Evolutionary conservation across 2,329 filamentous ascomycete genomes (phyloP), one percentile per base, ranked within the genome.

Genomic region (Esteya vermicola): DNA sequence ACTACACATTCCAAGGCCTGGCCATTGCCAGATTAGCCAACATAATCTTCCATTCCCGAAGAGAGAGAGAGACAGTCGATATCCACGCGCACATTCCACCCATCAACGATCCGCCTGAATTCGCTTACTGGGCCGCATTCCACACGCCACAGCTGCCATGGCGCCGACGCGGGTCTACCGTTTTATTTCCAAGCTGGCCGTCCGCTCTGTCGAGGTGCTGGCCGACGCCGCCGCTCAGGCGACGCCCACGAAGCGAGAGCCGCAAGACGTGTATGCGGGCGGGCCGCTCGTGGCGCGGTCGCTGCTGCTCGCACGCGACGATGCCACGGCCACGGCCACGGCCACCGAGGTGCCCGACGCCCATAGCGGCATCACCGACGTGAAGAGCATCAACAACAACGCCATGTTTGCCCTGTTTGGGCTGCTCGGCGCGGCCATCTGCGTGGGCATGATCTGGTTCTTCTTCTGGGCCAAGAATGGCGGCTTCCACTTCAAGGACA

Each of bases 381-480:
- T 72, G 2, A 57, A 66, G 30, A 51, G 69, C 42, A 74, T 78
- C 58, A 75, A 70, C 60, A 79, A 80, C 53, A 72, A 68, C 18
- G 83, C 77, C 43, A 76, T 94, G 51, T 83, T 96, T 54, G 79
- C 81, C 1, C 65, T 96, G 1, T 94, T 96, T 55, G 89, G 83
- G 10, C 58, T 95, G 16, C 75, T 96, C 39, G 85, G 84, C 26
- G 77, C 78, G 1, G 75, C 64, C 25, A 81, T 96, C 54, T 81
- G 91, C 20, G 43, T 83, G 4, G 72, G 68, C 0, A 74, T 70
- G 20, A 85, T 96, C 54, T 98, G 91, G 88, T 95, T 98, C 71
- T 96, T 98, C 72, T 93, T 93, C 70, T 93, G 85, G 82, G 89
- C 89, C 42, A 89, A 83, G 62, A 94, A 96, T 51, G 91, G 91